Conservation (phyloP, 805 yeast species). For the Isabelozyma rhagii region DNA sequence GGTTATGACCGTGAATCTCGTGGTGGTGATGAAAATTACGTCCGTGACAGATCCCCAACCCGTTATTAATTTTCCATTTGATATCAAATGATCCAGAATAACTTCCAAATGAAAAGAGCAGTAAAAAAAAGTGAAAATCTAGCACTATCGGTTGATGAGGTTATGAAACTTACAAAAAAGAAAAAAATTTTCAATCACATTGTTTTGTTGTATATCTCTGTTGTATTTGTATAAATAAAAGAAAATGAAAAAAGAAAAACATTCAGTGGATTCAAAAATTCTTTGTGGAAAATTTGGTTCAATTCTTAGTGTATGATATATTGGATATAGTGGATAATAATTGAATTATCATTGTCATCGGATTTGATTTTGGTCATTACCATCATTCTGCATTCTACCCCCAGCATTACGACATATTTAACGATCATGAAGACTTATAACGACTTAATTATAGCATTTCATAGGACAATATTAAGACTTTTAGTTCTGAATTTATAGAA, state of each 20-base stretch:
- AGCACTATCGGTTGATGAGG: not conserved
- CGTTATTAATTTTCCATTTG: slow-evolving; percentile 46
- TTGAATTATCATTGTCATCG: too few species aligned
- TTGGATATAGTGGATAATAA: not conserved
- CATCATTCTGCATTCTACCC: not conserved
- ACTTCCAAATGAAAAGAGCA: not conserved
- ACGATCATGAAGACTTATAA: too few species aligned
- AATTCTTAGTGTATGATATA: not conserved
- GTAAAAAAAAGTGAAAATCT: not conserved
- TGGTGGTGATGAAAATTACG: slow-evolving; percentile 46
- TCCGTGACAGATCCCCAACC: slow-evolving; percentile 66
- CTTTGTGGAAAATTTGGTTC: not conserved
- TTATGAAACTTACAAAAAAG: slow-evolving; percentile 1
- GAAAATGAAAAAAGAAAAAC: slow-evolving; percentile 1
- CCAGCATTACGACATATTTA: not conserved
- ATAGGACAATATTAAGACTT: too few species aligned
- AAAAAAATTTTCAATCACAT: slow-evolving; percentile 1
- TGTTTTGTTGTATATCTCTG: slow-evolving; percentile 4
- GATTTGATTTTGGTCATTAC: not conserved
- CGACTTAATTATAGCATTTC: too few species aligned
- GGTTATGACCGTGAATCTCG: slow-evolving; percentile 49
- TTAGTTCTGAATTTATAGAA: too few species aligned
- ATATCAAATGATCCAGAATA: not conserved
- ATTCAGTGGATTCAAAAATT: slow-evolving; percentile 1
- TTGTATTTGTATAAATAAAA: slow-evolving; percentile 4